phyloP scores from a whole-genome alignment of 768 basidiomycete species.

The Clitopilus hobsonii region DNA sequence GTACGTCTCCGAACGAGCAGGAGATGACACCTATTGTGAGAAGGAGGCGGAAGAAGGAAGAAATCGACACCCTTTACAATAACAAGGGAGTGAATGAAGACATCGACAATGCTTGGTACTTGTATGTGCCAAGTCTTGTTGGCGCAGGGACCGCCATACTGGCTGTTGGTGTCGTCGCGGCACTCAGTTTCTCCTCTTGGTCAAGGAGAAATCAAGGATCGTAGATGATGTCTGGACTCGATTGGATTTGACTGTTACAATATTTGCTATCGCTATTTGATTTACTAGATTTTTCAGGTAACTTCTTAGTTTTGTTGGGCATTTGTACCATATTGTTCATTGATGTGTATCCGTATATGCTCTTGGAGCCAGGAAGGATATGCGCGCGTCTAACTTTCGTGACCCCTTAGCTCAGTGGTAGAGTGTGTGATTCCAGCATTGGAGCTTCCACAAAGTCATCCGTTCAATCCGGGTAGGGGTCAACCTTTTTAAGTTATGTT shows the following conservation, averaged over 20 bases:
- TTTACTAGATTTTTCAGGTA: background rate
- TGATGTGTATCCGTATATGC: no score
- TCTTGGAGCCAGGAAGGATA: no score
- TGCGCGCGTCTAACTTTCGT: background rate
- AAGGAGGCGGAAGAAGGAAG: conserved; percentile 55
- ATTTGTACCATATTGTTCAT: background rate
- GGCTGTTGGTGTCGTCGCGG: conserved; percentile 74
- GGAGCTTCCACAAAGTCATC: conserved; percentile 41
- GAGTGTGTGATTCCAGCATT: conserved; percentile 32
- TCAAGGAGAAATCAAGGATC: conserved; percentile 66
- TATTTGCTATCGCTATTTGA: background rate
- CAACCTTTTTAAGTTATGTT: conserved; percentile 10
- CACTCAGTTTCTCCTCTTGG: conserved; percentile 67
- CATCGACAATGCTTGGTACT: conserved; percentile 72
- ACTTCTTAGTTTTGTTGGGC: background rate
- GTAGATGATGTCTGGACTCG: conserved; percentile 16
- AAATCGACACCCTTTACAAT: conserved; percentile 33
- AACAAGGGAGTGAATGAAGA: conserved; percentile 47
- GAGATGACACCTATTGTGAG: conserved; percentile 34
- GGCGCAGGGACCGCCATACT: conserved; percentile 82
- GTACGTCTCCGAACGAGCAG: conserved; percentile 27
- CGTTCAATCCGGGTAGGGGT: conserved; percentile 42
- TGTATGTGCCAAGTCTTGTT: conserved; percentile 74
- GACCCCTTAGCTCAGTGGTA: conserved; percentile 36
- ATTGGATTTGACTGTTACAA: conserved; percentile 1